Conservation (phyloP, 2,329 filamentous ascomycete species). For the Cladophialophora exuberans region DNA sequence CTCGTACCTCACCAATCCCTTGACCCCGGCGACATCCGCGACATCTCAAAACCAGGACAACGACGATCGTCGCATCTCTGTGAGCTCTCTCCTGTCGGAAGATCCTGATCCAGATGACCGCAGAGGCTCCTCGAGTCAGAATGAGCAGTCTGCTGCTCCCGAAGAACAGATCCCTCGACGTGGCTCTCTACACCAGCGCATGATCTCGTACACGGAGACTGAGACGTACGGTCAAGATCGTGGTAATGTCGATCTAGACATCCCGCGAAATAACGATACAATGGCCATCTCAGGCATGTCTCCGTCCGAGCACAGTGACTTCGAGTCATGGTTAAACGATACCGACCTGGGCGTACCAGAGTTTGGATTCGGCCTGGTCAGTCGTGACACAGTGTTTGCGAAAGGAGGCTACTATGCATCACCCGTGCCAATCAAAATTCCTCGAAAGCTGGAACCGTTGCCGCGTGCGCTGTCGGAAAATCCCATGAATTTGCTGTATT, state of each 20-base stretch:
- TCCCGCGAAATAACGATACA: conserved; percentile 71
- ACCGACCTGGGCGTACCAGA: conserved; percentile 39
- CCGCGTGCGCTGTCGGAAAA: conserved; percentile 66
- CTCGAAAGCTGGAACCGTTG: conserved; percentile 59
- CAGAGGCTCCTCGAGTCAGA: conserved; percentile 7
- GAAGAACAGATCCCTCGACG: conserved; percentile 27
- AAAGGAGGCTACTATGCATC: conserved; percentile 70
- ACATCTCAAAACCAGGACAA: conserved; percentile 36
- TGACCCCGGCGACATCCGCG: conserved; percentile 47
- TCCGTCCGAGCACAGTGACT: conserved; percentile 41
- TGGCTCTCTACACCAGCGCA: conserved; percentile 33
- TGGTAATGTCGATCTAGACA: conserved; percentile 70
- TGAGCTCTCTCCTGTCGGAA: conserved; percentile 66
- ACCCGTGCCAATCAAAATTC: conserved; percentile 67
- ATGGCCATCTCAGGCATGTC: conserved; percentile 62
- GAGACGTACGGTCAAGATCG: conserved; percentile 70
- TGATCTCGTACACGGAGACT: conserved; percentile 33
- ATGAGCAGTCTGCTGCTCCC: conserved; percentile 13
- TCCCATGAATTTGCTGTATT: conserved; percentile 78
- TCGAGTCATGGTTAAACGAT: conserved; percentile 34
- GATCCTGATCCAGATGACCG: conserved; percentile 43
- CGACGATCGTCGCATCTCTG: conserved; percentile 61
- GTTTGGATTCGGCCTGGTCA: conserved; percentile 54
- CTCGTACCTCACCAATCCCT: conserved; percentile 40
- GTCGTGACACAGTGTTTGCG: conserved; percentile 58